A percentile compares a stretch with the other conserved stretches of the same genome.
phyloP scores from a whole-genome alignment of 768 basidiomycete species.

The Butyriboletus loyo region DNA sequence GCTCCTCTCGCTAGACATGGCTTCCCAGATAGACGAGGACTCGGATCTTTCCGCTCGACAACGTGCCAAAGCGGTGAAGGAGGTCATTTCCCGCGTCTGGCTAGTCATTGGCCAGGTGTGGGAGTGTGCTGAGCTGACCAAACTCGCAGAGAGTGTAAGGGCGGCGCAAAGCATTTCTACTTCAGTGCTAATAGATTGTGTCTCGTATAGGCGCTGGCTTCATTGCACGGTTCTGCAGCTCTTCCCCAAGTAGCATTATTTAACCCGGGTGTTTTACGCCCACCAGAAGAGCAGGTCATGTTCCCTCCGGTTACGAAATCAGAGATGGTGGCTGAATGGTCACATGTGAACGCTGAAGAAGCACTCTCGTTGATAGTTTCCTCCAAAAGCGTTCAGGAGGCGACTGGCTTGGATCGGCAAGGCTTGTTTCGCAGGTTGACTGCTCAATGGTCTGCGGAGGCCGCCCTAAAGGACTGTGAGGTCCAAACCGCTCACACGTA shows the following conservation, averaged over 20 bases:
- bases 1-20: constrained; percentile 69
- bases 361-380: constrained; percentile 57
- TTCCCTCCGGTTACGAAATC: constrained; percentile 35
- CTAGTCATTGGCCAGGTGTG: constrained; percentile 66
- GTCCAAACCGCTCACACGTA: constrained; percentile 9
- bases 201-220: constrained; percentile 43
- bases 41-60: constrained; percentile 38
- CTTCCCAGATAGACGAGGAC: constrained; percentile 42
- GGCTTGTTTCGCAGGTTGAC: constrained; percentile 53
- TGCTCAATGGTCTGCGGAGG: constrained; percentile 67
- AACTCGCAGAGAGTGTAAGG: constrained; percentile 55
- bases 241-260: constrained; percentile 37
- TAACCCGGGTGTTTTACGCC: constrained; percentile 41
- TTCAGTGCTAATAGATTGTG: constrained; percentile 14
- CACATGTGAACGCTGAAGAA: constrained; percentile 49
- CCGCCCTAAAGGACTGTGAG: constrained; percentile 76
- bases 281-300: constrained; percentile 42
- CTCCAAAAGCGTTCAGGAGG: constrained; percentile 53
- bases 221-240: constrained; percentile 35
- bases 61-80: constrained; percentile 55
- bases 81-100: constrained; percentile 66
- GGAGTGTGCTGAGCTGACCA: constrained; percentile 54
- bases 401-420: constrained; percentile 60
- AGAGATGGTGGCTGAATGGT: constrained; percentile 22
- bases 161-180: constrained; percentile 10